These are phyloP conservation scores for Conticribra guillardii DNA, from an alignment of 108 stramenopile species.

Conservation along the genomic window DNA sequence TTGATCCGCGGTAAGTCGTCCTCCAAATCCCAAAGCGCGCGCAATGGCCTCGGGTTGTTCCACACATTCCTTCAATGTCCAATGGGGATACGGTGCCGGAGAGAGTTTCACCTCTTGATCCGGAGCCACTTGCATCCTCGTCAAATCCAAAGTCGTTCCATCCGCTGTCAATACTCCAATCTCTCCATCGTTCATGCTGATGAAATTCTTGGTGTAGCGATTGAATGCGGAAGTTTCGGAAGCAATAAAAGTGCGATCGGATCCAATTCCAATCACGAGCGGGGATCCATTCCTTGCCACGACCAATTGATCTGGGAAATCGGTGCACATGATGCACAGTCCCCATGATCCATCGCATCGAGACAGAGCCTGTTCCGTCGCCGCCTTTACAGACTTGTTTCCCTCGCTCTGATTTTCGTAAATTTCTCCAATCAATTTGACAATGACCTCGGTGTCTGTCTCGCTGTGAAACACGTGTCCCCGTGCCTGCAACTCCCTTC, in stretches of 20 bases:
- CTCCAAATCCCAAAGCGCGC: constrained; percentile 91
- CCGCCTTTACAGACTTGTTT: constrained; percentile 63
- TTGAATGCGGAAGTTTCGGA: constrained; percentile 98
- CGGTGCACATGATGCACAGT: constrained; percentile 68
- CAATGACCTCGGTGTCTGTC: constrained; percentile 99
- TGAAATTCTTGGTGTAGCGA: constrained; percentile 97
- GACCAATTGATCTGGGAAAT: constrained; percentile 78
- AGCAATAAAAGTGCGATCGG: constrained; percentile 95
- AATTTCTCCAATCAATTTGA: constrained; percentile 91
- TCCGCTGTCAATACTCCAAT: constrained; percentile 86
- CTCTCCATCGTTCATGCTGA: constrained; percentile 99
- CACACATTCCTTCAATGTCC: constrained; percentile 89
- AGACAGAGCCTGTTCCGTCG: constrained; percentile 83
- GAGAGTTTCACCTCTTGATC: constrained; percentile 93
- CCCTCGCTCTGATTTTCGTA: constrained; percentile 48
- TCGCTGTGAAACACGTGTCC: constrained; percentile 91
- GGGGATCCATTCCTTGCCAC: constrained; percentile 96
- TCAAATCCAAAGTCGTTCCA: constrained; percentile 90
- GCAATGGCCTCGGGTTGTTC: constrained; percentile 84
- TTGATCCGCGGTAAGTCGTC: constrained; percentile 70
- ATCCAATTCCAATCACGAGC: constrained; percentile 94
- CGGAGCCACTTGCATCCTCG: constrained; percentile 86
- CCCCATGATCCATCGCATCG: constrained; percentile 90
- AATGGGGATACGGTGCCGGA: constrained; percentile 95
- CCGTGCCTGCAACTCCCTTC: constrained; percentile 77